phyloP scores from a whole-genome alignment of 75 land plant genomes.

The Adiantum capillusveneris region DNA sequence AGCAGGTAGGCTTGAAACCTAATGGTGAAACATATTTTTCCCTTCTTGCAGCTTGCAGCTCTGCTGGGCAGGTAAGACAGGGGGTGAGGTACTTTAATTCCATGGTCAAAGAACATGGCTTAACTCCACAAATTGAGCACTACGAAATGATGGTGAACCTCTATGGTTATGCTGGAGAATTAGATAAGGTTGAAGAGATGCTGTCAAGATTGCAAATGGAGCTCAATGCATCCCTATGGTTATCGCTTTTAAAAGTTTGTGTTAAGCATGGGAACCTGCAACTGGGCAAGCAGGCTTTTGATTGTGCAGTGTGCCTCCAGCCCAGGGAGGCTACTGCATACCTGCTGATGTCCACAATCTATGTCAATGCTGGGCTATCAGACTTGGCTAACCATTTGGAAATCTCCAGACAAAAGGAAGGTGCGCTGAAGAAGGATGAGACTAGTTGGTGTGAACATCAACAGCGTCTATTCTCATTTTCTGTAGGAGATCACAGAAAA shows the following conservation, averaged over 20 bases:
- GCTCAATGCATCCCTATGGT: not conserved
- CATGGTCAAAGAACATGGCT: not conserved
- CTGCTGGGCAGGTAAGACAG: conserved; percentile 2
- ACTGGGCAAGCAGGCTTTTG: not conserved
- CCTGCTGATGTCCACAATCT: not conserved
- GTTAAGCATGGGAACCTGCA: not conserved
- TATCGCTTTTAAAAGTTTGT: not conserved
- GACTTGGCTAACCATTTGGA: not conserved
- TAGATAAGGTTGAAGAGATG: not conserved
- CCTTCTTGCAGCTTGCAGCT: not conserved
- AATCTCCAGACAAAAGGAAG: not conserved
- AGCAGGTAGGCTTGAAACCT: not conserved
- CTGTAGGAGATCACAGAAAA: not conserved
- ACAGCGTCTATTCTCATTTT: not conserved
- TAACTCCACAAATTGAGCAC: not conserved
- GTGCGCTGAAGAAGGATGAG: conserved; percentile 36
- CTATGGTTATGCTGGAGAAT: not conserved
- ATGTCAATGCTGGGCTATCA: not conserved
- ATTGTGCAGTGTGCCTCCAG: not conserved
- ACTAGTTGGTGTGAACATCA: conserved; percentile 11
- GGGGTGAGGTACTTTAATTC: not conserved
- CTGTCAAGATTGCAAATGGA: not conserved
- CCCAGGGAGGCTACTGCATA: not conserved
- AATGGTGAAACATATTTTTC: not conserved
- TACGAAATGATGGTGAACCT: not conserved